These are phyloP conservation scores for Hortaea werneckii DNA, from an alignment of 2,329 filamentous ascomycete genomes.

Conservation along the genomic window DNA sequence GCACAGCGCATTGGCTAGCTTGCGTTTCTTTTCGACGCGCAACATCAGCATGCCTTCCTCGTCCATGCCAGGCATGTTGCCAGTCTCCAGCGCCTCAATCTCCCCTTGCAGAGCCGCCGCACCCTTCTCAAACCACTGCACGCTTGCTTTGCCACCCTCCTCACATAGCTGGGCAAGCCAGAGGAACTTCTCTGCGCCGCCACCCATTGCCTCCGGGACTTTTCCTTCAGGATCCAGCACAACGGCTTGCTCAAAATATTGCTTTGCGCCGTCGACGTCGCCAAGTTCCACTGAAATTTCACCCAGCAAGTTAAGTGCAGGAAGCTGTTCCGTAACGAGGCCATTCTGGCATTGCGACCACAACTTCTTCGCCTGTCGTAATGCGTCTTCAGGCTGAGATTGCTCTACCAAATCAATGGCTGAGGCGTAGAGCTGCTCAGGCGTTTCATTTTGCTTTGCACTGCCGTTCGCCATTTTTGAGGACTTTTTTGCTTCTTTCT, in stretches of 20 bases:
- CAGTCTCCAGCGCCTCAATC: slow-evolving; percentile 52
- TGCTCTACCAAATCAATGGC: slow-evolving; percentile 49
- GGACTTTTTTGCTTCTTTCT: not conserved
- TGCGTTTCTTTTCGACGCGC: slow-evolving; percentile 61
- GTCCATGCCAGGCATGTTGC: slow-evolving; percentile 25
- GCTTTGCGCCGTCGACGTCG: slow-evolving; percentile 63
- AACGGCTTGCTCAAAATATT: slow-evolving; percentile 63
- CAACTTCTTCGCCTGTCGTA: slow-evolving; percentile 44
- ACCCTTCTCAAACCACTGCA: slow-evolving; percentile 55
- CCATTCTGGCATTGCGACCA: slow-evolving; percentile 36
- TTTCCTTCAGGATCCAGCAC: slow-evolving; percentile 66
- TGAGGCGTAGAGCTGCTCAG: slow-evolving; percentile 46
- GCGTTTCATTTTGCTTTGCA: slow-evolving; percentile 30
- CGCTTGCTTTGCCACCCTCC: slow-evolving; percentile 49
- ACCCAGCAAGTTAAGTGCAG: slow-evolving; percentile 65
- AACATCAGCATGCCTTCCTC: slow-evolving; percentile 31
- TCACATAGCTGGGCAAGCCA: slow-evolving; percentile 84
- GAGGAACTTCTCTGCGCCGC: slow-evolving; percentile 86
- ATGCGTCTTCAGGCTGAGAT: slow-evolving; percentile 47
- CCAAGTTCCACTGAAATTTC: slow-evolving; percentile 76
- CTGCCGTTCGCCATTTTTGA: not conserved
- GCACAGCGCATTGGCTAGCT: slow-evolving; percentile 84
- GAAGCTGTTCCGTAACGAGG: slow-evolving; percentile 36
- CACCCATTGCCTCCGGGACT: slow-evolving; percentile 60
- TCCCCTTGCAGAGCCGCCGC: slow-evolving; percentile 61